Conservation (phyloP, 2,329 filamentous ascomycete genomes). For the Botryotinia narcissicola region DNA sequence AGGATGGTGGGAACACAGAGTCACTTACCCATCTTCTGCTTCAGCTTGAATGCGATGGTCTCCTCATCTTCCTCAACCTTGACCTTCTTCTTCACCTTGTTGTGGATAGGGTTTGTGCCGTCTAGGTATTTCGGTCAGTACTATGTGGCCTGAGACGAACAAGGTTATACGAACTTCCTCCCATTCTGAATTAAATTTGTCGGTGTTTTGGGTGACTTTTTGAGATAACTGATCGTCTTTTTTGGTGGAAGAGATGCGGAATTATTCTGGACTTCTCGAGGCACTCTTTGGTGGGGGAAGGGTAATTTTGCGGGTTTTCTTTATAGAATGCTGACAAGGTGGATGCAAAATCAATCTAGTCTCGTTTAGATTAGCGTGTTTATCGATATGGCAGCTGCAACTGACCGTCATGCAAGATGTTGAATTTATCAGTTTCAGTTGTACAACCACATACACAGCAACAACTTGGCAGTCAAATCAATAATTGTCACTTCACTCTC, state of each 20-base stretch:
- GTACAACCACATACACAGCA: background rate
- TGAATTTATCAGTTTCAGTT: slow-evolving; percentile 15
- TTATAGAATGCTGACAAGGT: slow-evolving; percentile 14
- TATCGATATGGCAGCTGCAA: slow-evolving; percentile 9
- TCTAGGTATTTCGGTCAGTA: slow-evolving; percentile 4
- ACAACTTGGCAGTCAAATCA: background rate
- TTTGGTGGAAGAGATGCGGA: slow-evolving; percentile 3
- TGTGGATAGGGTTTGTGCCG: slow-evolving; percentile 41
- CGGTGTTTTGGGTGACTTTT: background rate
- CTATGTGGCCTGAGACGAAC: slow-evolving; percentile 39
- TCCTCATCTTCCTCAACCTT: slow-evolving; percentile 83
- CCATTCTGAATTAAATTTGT: slow-evolving; percentile 51
- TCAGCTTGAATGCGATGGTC: slow-evolving; percentile 76
- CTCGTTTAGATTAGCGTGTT: background rate
- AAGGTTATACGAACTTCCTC: slow-evolving; percentile 44
- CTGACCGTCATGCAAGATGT: slow-evolving; percentile 14
- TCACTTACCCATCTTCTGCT: slow-evolving; percentile 75
- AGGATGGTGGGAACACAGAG: slow-evolving; percentile 38
- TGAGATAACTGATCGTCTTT: background rate
- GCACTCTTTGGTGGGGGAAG: slow-evolving; percentile 13
- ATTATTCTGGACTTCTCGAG: slow-evolving; percentile 16
- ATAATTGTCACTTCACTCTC: slow-evolving; percentile 6
- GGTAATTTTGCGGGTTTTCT: slow-evolving; percentile 12
- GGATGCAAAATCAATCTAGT: background rate
- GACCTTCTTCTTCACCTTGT: slow-evolving; percentile 78